phyloP scores from a whole-genome alignment of 192 early-diverging fungal genomes.

The Glomus cerebriforme region DNA sequence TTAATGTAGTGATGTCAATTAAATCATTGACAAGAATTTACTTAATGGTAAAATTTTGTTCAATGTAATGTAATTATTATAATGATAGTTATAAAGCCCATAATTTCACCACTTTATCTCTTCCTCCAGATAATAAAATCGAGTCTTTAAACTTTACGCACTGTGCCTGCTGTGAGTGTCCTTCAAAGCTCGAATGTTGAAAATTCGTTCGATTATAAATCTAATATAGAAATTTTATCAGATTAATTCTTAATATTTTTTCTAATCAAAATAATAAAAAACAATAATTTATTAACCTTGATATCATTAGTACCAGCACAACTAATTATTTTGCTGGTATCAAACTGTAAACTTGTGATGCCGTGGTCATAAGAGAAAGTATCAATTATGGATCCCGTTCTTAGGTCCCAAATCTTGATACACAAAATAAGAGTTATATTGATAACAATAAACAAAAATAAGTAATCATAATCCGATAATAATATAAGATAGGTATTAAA shows the following conservation, averaged over 20 bases:
- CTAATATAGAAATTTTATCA: slow-evolving; percentile 34
- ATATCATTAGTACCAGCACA: slow-evolving; percentile 46
- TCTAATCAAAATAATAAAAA: not conserved
- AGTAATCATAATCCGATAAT: not conserved
- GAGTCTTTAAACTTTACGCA: slow-evolving; percentile 48
- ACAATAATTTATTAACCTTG: not conserved
- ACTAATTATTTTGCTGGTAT: slow-evolving; percentile 57
- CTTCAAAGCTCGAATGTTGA: slow-evolving; percentile 56
- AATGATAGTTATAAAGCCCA: slow-evolving; percentile 61
- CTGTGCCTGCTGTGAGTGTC: slow-evolving; percentile 49
- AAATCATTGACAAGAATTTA: not conserved
- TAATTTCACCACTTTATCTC: slow-evolving; percentile 63
- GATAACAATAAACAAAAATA: not conserved
- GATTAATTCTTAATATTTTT: not conserved
- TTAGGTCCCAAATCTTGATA: slow-evolving; percentile 70
- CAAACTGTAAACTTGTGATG: slow-evolving; percentile 56
- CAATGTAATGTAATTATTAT: not conserved
- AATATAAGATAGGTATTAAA: not conserved
- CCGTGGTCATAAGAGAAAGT: slow-evolving; percentile 54
- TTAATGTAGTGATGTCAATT: not conserved
- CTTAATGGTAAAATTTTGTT: not conserved
- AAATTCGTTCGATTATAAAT: slow-evolving; percentile 64
- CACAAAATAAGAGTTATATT: not conserved
- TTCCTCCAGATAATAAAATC: slow-evolving; percentile 62
- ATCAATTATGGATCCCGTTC: slow-evolving; percentile 67